phyloP scores from a whole-genome alignment of 768 basidiomycete species.

The Rhodotorula kratochvilovae region DNA sequence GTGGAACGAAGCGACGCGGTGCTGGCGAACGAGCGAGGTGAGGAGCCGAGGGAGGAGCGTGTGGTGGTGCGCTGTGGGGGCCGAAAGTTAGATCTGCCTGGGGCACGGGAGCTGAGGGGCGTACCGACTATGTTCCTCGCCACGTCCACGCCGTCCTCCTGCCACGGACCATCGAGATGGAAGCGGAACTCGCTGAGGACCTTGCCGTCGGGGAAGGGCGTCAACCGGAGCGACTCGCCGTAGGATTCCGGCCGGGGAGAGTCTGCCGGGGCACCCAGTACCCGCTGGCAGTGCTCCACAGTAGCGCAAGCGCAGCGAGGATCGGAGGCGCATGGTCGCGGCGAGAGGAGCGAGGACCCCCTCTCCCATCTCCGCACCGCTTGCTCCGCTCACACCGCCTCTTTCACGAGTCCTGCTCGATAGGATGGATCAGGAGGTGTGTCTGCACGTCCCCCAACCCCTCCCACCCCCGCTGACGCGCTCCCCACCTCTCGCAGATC shows the following conservation, averaged over 20 bases:
- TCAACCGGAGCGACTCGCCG: constrained; percentile 56
- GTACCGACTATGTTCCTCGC: constrained; percentile 41
- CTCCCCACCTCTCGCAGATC: no score
- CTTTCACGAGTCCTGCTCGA: no score
- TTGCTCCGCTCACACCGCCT: no score
- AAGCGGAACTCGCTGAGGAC: constrained; percentile 78
- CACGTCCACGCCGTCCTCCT: constrained; percentile 50
- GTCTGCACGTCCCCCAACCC: no score
- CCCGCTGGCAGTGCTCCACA: background rate
- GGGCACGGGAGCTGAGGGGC: background rate
- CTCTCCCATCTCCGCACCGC: background rate
- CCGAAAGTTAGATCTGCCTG: no score
- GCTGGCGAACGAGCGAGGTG: constrained; percentile 78
- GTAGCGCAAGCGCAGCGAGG: background rate
- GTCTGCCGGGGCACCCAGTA: background rate
- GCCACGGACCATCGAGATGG: constrained; percentile 51
- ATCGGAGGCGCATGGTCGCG: background rate
- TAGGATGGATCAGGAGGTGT: no score
- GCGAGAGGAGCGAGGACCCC: background rate
- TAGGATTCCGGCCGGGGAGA: constrained; percentile 47
- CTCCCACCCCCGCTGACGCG: no score
- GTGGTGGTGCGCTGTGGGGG: constrained; percentile 56
- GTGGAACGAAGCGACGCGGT: constrained; percentile 80
- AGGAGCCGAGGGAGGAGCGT: constrained; percentile 78
- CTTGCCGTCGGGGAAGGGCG: constrained; percentile 73